A percentile compares a stretch with the other conserved stretches of the same genome.
These are phyloP conservation scores for Amauroascus niger DNA, from an alignment of 2,329 filamentous ascomycete genomes.

Conservation along the genomic window DNA sequence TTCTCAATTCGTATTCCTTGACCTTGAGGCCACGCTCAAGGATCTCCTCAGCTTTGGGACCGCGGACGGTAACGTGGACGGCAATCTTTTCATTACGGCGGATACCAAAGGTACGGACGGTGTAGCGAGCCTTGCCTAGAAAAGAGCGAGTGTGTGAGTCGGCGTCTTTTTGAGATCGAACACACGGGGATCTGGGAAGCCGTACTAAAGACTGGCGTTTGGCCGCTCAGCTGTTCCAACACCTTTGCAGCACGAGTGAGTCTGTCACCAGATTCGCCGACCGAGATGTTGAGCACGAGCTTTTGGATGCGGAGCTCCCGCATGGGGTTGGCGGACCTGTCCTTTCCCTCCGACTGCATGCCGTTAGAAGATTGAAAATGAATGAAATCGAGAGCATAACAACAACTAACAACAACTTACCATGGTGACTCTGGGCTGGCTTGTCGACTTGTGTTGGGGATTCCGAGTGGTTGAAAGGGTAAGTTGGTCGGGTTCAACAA, in stretches of 20 bases:
- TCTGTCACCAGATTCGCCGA: slow-evolving; percentile 99
- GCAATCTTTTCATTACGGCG: slow-evolving; percentile 99
- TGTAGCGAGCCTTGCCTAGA: slow-evolving; percentile 97
- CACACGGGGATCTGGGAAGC: slow-evolving; percentile 32
- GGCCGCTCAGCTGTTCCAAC: slow-evolving; percentile 98
- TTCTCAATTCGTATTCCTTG: slow-evolving; percentile 99
- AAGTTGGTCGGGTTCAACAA: too few species aligned
- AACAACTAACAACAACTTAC: slow-evolving; percentile 34
- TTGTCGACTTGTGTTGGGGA: slow-evolving; percentile 8
- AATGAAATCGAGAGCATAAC: too few species aligned
- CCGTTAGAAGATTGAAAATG: not conserved
- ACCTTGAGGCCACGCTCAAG: slow-evolving; percentile 99
- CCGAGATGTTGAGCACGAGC: slow-evolving; percentile 98
- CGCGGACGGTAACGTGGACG: slow-evolving; percentile 98
- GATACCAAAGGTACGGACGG: slow-evolving; percentile 99
- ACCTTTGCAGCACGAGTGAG: slow-evolving; percentile 99
- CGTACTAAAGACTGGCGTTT: slow-evolving; percentile 98
- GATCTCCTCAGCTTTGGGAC: slow-evolving; percentile 99
- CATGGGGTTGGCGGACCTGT: slow-evolving; percentile 95
- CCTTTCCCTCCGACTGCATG: slow-evolving; percentile 56
- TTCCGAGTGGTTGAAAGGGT: not conserved
- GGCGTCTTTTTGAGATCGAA: not conserved
- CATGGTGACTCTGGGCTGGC: slow-evolving; percentile 38
- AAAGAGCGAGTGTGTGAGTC: slow-evolving; percentile 16
- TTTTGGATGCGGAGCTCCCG: slow-evolving; percentile 99